phyloP scores from a whole-genome alignment of 208 protist genomes.

The Phytomonas francai region DNA sequence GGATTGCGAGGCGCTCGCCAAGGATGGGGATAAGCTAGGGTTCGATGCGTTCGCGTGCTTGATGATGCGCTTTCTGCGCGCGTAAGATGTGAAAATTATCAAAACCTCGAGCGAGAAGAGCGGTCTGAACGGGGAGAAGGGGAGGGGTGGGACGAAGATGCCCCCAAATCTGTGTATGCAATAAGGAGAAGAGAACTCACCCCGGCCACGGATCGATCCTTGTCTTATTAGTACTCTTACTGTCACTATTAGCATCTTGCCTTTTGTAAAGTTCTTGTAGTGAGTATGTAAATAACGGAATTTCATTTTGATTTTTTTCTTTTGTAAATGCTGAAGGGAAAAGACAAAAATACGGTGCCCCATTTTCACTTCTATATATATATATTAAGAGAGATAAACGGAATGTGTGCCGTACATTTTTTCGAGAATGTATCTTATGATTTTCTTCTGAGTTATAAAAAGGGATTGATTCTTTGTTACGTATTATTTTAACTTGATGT shows the following conservation, averaged over 20 bases:
- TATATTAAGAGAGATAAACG: slow-evolving; percentile 10
- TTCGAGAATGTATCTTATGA: neutral
- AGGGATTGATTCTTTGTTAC: too few relatives aligned
- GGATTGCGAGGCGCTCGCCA: slow-evolving; percentile 36
- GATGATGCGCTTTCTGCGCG: slow-evolving; percentile 45
- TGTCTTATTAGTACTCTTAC: slow-evolving; percentile 2
- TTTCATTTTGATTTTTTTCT: neutral
- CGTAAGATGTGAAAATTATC: slow-evolving; percentile 12
- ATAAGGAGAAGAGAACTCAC: too few relatives aligned
- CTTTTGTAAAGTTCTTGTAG: too few relatives aligned
- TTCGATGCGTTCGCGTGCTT: slow-evolving; percentile 80
- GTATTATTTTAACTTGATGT: too few relatives aligned
- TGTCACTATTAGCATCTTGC: neutral
- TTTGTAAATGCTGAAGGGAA: neutral
- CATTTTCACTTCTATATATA: slow-evolving; percentile 15
- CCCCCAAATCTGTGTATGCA: too few relatives aligned
- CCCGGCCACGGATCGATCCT: neutral
- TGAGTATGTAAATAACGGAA: slow-evolving; percentile 5
- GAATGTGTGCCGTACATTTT: neutral
- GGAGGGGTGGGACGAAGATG: too few relatives aligned
- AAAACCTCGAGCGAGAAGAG: too few relatives aligned
- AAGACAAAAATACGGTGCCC: neutral
- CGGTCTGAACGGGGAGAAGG: too few relatives aligned
- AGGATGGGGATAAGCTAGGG: slow-evolving; percentile 31
- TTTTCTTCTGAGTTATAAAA: neutral